Percentiles rank a stretch among this genome's conserved stretches.
Conservation (phyloP, 768 basidiomycete species). For the Tricholoma sp. region DNA sequence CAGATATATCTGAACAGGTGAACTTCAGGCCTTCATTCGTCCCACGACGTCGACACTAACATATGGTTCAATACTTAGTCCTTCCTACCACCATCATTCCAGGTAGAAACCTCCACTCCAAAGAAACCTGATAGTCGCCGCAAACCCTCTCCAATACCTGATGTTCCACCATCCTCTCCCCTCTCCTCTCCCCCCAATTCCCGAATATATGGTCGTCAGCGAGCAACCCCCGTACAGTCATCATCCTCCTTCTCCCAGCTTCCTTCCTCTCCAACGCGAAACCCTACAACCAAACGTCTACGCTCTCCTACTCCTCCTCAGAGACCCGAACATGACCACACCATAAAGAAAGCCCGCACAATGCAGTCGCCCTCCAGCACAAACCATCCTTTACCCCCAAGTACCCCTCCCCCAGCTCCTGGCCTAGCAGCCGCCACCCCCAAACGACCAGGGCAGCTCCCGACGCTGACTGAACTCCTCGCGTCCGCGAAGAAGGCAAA, state of each 20-base stretch:
- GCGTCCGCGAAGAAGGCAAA: conserved; percentile 37
- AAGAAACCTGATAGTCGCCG: conserved; percentile 20
- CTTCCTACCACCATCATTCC: conserved; percentile 55
- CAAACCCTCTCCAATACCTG: conserved; percentile 41
- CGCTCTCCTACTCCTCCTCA: conserved; percentile 8
- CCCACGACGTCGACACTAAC: neutral
- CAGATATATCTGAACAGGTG: conserved; percentile 26
- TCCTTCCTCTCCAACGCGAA: conserved; percentile 10
- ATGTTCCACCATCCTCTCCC: conserved; percentile 24
- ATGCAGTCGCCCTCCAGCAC: neutral
- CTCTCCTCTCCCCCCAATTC: conserved; percentile 20
- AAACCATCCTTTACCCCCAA: neutral
- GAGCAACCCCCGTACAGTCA: conserved; percentile 1
- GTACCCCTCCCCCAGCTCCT: conserved; percentile 10
- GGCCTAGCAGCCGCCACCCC: conserved; percentile 19
- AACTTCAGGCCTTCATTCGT: neutral
- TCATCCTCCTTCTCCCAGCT: conserved; percentile 8
- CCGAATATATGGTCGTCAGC: conserved; percentile 15
- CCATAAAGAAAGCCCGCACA: conserved; percentile 13
- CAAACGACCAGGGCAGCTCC: conserved; percentile 22
- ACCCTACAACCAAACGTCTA: conserved; percentile 9
- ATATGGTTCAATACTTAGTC: conserved; percentile 19
- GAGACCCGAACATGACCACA: conserved; percentile 1
- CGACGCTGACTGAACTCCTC: conserved; percentile 39
- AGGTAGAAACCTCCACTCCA: conserved; percentile 52